Base-by-base conservation (phyloP, 2,329 filamentous ascomycete species). In the Cryoendolithus antarcticus region DNA sequence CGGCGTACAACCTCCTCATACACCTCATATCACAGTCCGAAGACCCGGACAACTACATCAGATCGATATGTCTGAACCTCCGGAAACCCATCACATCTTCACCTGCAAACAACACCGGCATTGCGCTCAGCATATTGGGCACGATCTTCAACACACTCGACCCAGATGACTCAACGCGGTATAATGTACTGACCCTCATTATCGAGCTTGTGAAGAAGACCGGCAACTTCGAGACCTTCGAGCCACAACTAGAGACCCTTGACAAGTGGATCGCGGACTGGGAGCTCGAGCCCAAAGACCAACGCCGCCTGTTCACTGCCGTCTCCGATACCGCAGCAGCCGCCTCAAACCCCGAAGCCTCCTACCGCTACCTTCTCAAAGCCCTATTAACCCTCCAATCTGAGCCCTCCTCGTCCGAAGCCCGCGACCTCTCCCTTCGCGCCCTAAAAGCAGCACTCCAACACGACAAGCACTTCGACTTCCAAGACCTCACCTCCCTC, bases 91-190 rank as follows among this genome's bases (percentile, higher is more conserved):
- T 96, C 59, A 77, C 80, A 45, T 84, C 83, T 45, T 93, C 89
- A 37, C 83, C 86, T 39, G 70, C 80, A 52, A 88, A 94, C 67
- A 86, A 88, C 52, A 72, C 82, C 46, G 81, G 82, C 36, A 75
- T 98, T 49, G 86, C 86, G 48, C 80, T 96, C 52, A 86, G 86
- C 50, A 82, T 91, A 53, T 76, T 98, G 52, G 86, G 85, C 58
- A 95, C 88, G 54, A 78, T 98, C 58, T 98, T 96, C 80, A 98
- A 98, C 74, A 81, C 93, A 49, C 75, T 96, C 51, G 67, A 79
- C 51, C 67, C 79, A 45, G 70, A 79, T 56, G 81, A 86, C 58
- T 80, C 85, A 40, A 75, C 84, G 58, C 80, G 91, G 45, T 94
- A 82, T 65, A 82, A 94, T 59, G 86, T 98, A 44, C 84, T 98